Percentiles rank a stretch among this genome's conserved stretches.
phyloP scores from a whole-genome alignment of 495 filamentous ascomycete genomes.

The Aspergillus biplanus region DNA sequence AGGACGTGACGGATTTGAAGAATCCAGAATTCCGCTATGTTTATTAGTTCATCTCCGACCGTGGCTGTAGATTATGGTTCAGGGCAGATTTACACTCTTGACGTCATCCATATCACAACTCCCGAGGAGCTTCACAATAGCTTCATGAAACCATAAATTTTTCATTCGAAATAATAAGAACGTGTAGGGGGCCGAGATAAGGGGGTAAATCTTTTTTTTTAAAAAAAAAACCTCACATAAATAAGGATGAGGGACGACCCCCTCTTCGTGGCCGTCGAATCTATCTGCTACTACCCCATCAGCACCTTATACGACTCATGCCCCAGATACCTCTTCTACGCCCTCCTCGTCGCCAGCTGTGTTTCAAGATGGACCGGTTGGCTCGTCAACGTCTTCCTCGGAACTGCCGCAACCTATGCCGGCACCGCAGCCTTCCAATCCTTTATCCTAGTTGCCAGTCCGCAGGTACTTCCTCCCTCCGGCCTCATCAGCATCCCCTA shows the following conservation, averaged over 20 bases:
- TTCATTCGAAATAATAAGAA: too few relatives aligned
- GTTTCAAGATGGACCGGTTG: conserved; percentile 41
- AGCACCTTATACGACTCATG: conserved; percentile 43
- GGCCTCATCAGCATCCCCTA: conserved; percentile 32
- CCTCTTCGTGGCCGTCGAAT: conserved; percentile 40
- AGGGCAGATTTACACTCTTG: too few relatives aligned
- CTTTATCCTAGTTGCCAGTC: conserved; percentile 37
- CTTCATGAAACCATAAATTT: too few relatives aligned
- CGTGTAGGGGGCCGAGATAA: too few relatives aligned
- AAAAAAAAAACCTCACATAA: too few relatives aligned
- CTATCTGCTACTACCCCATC: conserved; percentile 38
- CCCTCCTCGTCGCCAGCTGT: conserved; percentile 33
- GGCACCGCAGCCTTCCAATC: conserved; percentile 40
- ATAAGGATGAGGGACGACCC: conserved; percentile 11
- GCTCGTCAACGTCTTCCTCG: conserved; percentile 37
- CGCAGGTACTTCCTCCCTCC: conserved; percentile 15
- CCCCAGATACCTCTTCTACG: conserved; percentile 42
- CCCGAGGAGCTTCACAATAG: too few relatives aligned
- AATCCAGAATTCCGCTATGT: too few relatives aligned
- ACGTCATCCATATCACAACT: too few relatives aligned
- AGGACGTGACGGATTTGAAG: too few relatives aligned
- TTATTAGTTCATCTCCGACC: too few relatives aligned
- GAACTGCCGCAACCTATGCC: conserved; percentile 39
- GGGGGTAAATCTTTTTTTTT: too few relatives aligned
- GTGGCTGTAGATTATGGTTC: too few relatives aligned